Conservation (phyloP, 306 rosid genomes). For the Casuarina glauca region DNA sequence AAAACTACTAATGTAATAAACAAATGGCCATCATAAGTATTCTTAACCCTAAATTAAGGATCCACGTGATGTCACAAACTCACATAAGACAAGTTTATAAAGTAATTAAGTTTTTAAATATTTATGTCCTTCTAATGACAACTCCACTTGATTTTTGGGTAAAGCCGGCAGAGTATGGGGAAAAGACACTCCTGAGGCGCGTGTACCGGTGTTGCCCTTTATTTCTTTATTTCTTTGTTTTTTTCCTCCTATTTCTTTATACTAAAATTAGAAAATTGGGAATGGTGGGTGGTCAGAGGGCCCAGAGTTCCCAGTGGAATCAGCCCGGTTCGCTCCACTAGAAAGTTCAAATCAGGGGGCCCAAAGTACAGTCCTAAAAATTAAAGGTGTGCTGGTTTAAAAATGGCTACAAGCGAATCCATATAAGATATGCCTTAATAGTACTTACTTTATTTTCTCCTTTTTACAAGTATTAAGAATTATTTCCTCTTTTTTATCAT, state of each 20-base stretch:
- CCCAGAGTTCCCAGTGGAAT: too few species aligned
- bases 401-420: too few species aligned
- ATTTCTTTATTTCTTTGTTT: not conserved
- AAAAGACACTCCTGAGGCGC: not conserved
- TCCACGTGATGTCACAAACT: not conserved
- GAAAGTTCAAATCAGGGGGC: not conserved
- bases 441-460: too few species aligned
- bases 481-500: too few species aligned
- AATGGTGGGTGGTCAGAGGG: too few species aligned
- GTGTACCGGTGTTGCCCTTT: not conserved
- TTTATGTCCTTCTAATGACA: not conserved
- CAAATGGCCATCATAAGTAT: not conserved
- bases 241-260: too few species aligned
- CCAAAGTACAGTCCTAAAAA: not conserved
- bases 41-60: not conserved
- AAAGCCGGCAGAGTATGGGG: not conserved
- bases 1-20: not conserved
- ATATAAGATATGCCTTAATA: too few species aligned
- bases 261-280: too few species aligned
- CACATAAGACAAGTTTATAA: not conserved
- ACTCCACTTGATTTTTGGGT: not conserved
- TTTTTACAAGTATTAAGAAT: too few species aligned
- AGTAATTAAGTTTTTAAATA: not conserved
- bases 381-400: too few species aligned
- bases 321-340: too few species aligned